These are phyloP conservation scores for Angomonas deanei DNA, from an alignment of 208 protist species.

Conservation along the genomic window DNA sequence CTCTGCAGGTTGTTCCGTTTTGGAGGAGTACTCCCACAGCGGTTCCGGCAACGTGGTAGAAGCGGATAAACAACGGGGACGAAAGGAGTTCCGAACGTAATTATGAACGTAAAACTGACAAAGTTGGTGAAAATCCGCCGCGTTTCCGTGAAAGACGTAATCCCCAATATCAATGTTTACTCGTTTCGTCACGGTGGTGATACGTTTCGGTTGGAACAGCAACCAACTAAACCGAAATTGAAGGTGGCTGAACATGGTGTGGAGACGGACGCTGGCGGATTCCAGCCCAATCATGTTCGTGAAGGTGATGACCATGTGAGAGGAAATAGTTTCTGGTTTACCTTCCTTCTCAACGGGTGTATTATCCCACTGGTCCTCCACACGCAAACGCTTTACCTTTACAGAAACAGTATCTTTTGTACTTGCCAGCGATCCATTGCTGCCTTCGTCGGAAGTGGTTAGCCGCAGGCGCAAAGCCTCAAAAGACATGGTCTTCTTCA, in stretches of 20 bases:
- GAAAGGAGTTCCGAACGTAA: background rate
- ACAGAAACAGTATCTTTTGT: no score
- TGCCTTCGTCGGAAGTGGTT: background rate
- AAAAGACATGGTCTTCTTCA: conserved; percentile 13
- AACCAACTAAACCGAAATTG: background rate
- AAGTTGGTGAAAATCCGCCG: background rate
- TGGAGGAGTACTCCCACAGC: background rate
- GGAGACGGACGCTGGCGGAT: background rate
- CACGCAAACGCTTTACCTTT: no score
- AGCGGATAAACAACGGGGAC: background rate
- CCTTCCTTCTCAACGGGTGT: no score
- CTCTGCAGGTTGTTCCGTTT: background rate
- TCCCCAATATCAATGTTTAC: background rate
- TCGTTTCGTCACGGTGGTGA: background rate
- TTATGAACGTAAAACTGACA: background rate
- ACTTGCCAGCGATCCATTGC: no score
- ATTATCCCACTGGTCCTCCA: no score
- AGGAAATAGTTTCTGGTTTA: background rate
- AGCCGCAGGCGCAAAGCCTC: background rate
- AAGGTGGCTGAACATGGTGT: background rate
- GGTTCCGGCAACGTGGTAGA: background rate
- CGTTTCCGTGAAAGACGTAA: conserved; percentile 3
- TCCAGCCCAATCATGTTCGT: background rate
- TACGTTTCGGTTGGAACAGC: background rate
- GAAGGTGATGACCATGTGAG: background rate